These are phyloP conservation scores for Neocallimastix lanati DNA, from an alignment of 192 early-diverging fungal species.

Conservation along the genomic window DNA sequence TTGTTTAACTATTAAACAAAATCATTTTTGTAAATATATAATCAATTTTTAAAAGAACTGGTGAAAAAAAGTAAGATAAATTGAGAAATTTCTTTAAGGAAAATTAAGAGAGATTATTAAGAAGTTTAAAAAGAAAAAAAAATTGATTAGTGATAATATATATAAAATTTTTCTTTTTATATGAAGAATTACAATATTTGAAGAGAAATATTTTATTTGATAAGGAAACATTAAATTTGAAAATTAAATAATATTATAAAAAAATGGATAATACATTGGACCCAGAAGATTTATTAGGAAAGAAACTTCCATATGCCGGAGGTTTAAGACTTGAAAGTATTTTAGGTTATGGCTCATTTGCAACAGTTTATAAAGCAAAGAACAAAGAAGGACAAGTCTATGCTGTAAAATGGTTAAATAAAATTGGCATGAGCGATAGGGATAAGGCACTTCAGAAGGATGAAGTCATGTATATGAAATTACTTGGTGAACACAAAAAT, in stretches of 20 bases:
- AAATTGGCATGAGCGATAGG: neutral
- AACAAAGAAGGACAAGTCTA: neutral
- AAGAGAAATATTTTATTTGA: too few species aligned
- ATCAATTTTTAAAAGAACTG: too few species aligned
- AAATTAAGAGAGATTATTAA: too few species aligned
- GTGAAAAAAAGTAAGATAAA: too few species aligned
- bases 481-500: constrained; percentile 53
- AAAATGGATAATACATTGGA: neutral
- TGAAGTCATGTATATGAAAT: constrained; percentile 19
- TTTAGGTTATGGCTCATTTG: neutral
- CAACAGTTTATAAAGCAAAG: neutral
- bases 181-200: too few species aligned
- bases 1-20: too few species aligned
- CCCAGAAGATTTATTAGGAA: neutral
- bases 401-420: neutral
- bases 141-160: too few species aligned
- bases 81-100: too few species aligned
- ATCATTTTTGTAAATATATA: too few species aligned
- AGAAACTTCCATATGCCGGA: neutral
- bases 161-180: too few species aligned
- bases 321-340: neutral
- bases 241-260: neutral
- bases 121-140: too few species aligned
- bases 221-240: neutral
- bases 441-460: neutral